phyloP scores from a whole-genome alignment of 192 early-diverging fungal species.

The Dissophora globulifera region DNA sequence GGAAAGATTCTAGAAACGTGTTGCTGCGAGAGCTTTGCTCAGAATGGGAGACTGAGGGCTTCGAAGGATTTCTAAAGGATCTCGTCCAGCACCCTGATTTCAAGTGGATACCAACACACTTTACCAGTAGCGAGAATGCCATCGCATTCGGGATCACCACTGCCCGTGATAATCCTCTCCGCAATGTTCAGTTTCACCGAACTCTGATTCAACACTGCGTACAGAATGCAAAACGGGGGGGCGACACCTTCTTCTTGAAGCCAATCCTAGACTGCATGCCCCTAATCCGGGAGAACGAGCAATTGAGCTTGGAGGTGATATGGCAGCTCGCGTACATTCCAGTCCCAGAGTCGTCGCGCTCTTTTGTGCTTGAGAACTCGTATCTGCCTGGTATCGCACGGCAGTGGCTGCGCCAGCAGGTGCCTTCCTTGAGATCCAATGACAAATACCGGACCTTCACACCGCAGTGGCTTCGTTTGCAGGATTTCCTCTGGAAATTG shows the following conservation, averaged over 20 bases:
- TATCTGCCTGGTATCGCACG: too few species aligned
- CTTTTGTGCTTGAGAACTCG: not conserved
- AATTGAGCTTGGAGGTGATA: too few species aligned
- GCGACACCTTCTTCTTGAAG: slow-evolving; percentile 1
- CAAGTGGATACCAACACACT: not conserved
- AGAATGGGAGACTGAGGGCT: not conserved
- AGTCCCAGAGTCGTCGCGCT: not conserved
- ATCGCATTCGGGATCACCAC: not conserved
- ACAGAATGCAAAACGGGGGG: not conserved
- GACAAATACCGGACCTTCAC: too few species aligned
- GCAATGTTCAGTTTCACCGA: not conserved
- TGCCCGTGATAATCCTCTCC: not conserved
- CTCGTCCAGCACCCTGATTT: not conserved
- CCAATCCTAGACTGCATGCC: slow-evolving; percentile 1
- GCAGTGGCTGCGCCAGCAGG: too few species aligned
- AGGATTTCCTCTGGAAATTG: too few species aligned
- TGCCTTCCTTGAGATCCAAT: too few species aligned
- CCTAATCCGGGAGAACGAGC: too few species aligned
- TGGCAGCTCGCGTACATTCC: too few species aligned
- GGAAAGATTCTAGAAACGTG: not conserved
- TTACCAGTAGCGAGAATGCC: not conserved
- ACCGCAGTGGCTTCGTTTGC: too few species aligned
- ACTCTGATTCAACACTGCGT: slow-evolving; percentile 4
- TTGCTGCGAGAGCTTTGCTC: not conserved
- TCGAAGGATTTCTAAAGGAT: not conserved